Conservation (phyloP, 768 basidiomycete genomes). For the Auriculariales sp. region DNA sequence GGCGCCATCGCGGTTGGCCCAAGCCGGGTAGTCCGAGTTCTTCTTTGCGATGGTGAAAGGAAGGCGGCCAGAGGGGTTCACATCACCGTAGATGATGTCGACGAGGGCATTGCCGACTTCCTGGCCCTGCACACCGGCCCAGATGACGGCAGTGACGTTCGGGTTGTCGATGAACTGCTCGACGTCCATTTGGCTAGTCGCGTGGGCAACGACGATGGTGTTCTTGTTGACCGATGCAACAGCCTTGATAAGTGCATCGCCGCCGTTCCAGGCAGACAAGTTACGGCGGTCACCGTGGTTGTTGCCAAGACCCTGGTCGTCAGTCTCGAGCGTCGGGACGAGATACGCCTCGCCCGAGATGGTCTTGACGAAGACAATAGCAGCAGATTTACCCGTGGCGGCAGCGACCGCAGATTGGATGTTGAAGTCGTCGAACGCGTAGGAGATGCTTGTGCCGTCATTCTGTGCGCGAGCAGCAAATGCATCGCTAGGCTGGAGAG, state of each 20-base stretch:
- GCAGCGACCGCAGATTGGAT: constrained; percentile 30
- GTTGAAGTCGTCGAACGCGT: constrained; percentile 59
- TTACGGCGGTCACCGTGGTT: constrained; percentile 12
- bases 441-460: constrained; percentile 53
- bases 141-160: constrained; percentile 9
- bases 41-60: constrained; percentile 26
- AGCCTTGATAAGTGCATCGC: constrained; percentile 20
- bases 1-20: constrained; percentile 13
- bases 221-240: constrained; percentile 14
- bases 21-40: constrained; percentile 19
- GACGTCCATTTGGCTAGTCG: constrained; percentile 6
- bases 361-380: constrained; percentile 16
- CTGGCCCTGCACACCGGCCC: constrained; percentile 16
- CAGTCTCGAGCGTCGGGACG: constrained; percentile 13
- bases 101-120: constrained; percentile 24
- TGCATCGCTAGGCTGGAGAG: constrained; percentile 54
- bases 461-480: constrained; percentile 55
- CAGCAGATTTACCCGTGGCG: constrained; percentile 26
- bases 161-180: constrained; percentile 9
- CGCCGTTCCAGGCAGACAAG: constrained; percentile 20
- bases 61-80: constrained; percentile 22
- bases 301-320: constrained; percentile 7
- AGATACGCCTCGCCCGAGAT: constrained; percentile 15
- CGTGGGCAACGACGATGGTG: constrained; percentile 12
- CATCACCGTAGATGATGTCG: constrained; percentile 23